Evolutionary conservation across 2,329 filamentous ascomycete genomes (phyloP).

Genomic region (Scolecobasidium constrictum): DNA sequence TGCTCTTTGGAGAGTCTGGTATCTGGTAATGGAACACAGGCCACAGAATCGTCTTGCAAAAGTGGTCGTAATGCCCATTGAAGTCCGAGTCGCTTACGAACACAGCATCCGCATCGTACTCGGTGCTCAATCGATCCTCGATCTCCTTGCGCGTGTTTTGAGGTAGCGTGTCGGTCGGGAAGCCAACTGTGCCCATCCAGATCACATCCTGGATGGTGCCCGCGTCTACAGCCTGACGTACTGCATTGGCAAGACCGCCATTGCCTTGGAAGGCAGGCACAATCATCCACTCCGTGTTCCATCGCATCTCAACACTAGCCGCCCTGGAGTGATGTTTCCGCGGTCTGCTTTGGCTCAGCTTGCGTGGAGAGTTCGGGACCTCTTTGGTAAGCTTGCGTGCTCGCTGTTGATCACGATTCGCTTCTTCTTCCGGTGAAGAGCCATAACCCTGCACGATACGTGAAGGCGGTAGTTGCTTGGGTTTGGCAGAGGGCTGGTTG

Average conservation of each 20-base stretch:
- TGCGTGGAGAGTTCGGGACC: constrained; percentile 10
- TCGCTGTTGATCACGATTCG: constrained; percentile 10
- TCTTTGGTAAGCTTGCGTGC: constrained; percentile 15
- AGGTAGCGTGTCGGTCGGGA: constrained; percentile 79
- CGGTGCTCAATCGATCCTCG: constrained; percentile 65
- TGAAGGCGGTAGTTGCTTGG: constrained; percentile 62
- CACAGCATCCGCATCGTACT: constrained; percentile 73
- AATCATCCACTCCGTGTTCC: constrained; percentile 71
- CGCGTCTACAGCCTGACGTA: constrained; percentile 63
- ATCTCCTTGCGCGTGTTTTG: constrained; percentile 73
- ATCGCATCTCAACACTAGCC: constrained; percentile 42
- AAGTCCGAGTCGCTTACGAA: constrained; percentile 87
- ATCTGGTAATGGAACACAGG: constrained; percentile 98
- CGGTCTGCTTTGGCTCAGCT: constrained; percentile 14
- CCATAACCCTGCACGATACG: constrained; percentile 64
- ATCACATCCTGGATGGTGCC: constrained; percentile 55
- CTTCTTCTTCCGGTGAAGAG: constrained; percentile 30
- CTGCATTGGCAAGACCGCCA: constrained; percentile 80
- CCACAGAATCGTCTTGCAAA: constrained; percentile 97
- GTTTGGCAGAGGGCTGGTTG: constrained; percentile 70
- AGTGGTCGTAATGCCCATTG: constrained; percentile 88
- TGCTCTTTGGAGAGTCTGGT: constrained; percentile 95
- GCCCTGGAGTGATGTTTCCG: constrained; percentile 19
- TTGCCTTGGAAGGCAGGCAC: constrained; percentile 85
- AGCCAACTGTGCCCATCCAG: constrained; percentile 89